Conservation (phyloP, 2,329 filamentous ascomycete genomes). For the Colletotrichum lindemuthianum region DNA sequence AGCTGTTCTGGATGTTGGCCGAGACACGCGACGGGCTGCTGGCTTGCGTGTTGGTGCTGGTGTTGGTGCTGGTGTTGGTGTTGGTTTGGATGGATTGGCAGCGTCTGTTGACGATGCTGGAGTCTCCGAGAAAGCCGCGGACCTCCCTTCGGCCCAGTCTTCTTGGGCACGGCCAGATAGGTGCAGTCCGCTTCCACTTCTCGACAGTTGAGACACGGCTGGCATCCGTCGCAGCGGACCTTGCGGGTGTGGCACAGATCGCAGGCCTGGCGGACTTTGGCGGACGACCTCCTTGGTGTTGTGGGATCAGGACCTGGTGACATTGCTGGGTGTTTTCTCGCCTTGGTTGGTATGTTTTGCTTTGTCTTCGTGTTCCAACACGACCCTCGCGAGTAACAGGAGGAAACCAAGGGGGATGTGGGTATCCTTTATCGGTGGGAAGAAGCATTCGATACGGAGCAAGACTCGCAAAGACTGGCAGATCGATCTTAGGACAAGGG, state of each 20-base stretch:
- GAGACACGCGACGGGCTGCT: neutral
- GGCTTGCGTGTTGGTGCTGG: too few relatives aligned
- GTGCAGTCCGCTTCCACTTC: conserved; percentile 38
- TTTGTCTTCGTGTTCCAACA: too few relatives aligned
- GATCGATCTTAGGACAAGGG: too few relatives aligned
- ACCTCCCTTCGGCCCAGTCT: conserved; percentile 43
- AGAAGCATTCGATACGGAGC: too few relatives aligned
- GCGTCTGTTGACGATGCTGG: conserved; percentile 1
- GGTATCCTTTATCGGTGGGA: too few relatives aligned
- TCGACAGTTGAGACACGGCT: conserved; percentile 43
- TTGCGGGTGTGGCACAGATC: conserved; percentile 45
- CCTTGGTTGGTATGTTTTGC: too few relatives aligned
- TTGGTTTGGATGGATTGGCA: neutral
- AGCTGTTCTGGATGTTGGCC: too few relatives aligned
- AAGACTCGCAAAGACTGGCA: too few relatives aligned
- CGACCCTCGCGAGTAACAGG: too few relatives aligned
- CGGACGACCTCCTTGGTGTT: neutral
- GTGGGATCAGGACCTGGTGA: too few relatives aligned
- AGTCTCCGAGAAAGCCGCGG: conserved; percentile 20
- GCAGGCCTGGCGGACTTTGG: conserved; percentile 43
- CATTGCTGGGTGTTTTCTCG: too few relatives aligned
- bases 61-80: neutral
- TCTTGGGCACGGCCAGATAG: conserved; percentile 44
- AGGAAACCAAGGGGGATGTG: too few relatives aligned
- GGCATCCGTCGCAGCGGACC: conserved; percentile 42